Evolutionary conservation across 148 eudicot genomes (phyloP), one percentile per base, ranked within the genome.

Genomic region (Camellia lanceoleosa): DNA sequence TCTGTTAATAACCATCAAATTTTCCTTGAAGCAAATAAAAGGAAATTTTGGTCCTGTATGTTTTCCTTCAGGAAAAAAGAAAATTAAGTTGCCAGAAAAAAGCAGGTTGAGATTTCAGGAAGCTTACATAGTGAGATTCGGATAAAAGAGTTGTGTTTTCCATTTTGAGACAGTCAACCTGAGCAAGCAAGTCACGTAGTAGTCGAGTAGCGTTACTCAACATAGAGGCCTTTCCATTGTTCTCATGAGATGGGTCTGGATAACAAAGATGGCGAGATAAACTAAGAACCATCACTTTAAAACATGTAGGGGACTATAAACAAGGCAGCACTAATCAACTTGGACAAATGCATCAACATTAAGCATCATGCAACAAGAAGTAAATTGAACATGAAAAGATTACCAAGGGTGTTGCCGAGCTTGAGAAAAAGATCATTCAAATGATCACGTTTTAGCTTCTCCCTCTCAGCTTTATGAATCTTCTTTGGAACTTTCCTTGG

Each of bases 91-190:
- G 11, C 13, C 14, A 10, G 2, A 52, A 12, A 65, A 51, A 65
- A 51, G 43, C 5, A 38, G 64, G 75, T 49, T 46, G 8, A 49
- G 12, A n/a, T 67, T 61, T 30, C 18, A 51, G 64, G 82, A 76
- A 81, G 42, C 95, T 93, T 89, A 93, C 97, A 84, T 93, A 91
- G 56, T 89, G 83, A 78, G 91, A 90, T 87, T 93, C 97, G 2
- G 92, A 90, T 78, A 90, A 66, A 55, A 93, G 87, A 69, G 91
- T 78, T 44, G 83, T 76, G 80, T 93, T 89, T 85, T 93, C 95
- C 87, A 85, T 86, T 66, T 87, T 87, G 55, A 93, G 97, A 78
- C 64, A 55, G 42, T 90, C 89, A 82, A 93, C 87, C 76, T 91
- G 90, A 84, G 87, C 83, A 38, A 85, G 51, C 80, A 89, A 72